Evolutionary conservation across 257 asterid species (phyloP).

Genomic region (Lantana camara): DNA sequence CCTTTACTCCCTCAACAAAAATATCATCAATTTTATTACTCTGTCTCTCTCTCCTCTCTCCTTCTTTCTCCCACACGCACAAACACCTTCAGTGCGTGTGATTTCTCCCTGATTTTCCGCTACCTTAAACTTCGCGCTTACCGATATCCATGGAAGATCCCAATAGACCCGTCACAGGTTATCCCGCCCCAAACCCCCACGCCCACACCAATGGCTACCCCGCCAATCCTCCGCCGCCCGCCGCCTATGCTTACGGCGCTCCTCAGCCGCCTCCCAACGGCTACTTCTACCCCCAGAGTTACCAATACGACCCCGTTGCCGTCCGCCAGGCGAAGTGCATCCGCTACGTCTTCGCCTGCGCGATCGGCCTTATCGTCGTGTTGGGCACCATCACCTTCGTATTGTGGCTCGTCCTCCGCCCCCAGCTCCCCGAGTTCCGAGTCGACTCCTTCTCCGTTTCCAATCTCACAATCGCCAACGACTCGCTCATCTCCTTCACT

Average conservation of each 20-base stretch:
- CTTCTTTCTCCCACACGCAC: constrained; percentile 9
- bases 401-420: constrained; percentile 86
- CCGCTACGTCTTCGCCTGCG: constrained; percentile 68
- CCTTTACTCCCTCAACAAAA: too few relatives aligned
- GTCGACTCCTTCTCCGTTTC: constrained; percentile 65
- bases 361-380: constrained; percentile 56
- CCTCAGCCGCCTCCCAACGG: constrained; percentile 46
- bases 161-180: constrained; percentile 78
- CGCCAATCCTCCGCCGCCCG: constrained; percentile 47
- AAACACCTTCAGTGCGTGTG: constrained; percentile 14
- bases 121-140: constrained; percentile 5
- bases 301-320: constrained; percentile 51
- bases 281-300: constrained; percentile 38
- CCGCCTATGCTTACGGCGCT: constrained; percentile 59
- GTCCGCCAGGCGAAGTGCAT: constrained; percentile 64
- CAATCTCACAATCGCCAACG: constrained; percentile 48
- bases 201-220: constrained; percentile 45
- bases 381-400: constrained; percentile 63
- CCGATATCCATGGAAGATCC: constrained; percentile 54
- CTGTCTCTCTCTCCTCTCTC: not conserved
- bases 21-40: not conserved
- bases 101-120: constrained; percentile 20
- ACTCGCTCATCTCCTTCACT: constrained; percentile 46
- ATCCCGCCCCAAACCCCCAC: constrained; percentile 56
- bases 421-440: constrained; percentile 75